These are phyloP conservation scores for Termitomyces sp. DNA, from an alignment of 768 basidiomycete species.

Conservation along the genomic window DNA sequence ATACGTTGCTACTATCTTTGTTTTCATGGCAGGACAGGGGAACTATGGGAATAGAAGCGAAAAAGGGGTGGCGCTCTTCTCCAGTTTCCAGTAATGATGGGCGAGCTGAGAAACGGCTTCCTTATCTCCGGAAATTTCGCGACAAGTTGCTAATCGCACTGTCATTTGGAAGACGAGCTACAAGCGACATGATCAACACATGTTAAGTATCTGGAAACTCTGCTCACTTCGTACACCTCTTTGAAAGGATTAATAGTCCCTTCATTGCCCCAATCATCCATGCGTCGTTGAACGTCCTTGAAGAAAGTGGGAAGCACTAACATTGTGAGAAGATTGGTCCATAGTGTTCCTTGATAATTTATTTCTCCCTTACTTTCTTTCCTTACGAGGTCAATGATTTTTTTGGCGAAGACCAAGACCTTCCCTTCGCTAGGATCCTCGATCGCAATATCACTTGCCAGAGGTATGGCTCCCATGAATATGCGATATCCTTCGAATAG, in stretches of 20 bases:
- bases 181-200: background rate
- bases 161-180: constrained; percentile 29
- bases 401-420: constrained; percentile 19
- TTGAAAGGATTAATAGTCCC: constrained; percentile 23
- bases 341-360: background rate
- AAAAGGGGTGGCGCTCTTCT: constrained; percentile 7
- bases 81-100: constrained; percentile 6
- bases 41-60: constrained; percentile 23
- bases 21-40: constrained; percentile 13
- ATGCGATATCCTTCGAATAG: constrained; percentile 33
- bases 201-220: background rate
- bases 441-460: constrained; percentile 21
- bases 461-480: constrained; percentile 26
- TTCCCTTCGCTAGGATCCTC: constrained; percentile 13
- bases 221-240: constrained; percentile 19
- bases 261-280: constrained; percentile 20
- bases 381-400: constrained; percentile 7
- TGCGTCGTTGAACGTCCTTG: constrained; percentile 19
- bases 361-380: constrained; percentile 7
- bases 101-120: constrained; percentile 17
- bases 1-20: constrained; percentile 11
- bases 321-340: background rate
- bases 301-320: constrained; percentile 21
- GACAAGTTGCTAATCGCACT: constrained; percentile 26
- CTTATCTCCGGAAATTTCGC: constrained; percentile 21